Evolutionary conservation across 2,329 filamentous ascomycete genomes (phyloP).

Genomic region (Paraphaeosphaeria minitans): DNA sequence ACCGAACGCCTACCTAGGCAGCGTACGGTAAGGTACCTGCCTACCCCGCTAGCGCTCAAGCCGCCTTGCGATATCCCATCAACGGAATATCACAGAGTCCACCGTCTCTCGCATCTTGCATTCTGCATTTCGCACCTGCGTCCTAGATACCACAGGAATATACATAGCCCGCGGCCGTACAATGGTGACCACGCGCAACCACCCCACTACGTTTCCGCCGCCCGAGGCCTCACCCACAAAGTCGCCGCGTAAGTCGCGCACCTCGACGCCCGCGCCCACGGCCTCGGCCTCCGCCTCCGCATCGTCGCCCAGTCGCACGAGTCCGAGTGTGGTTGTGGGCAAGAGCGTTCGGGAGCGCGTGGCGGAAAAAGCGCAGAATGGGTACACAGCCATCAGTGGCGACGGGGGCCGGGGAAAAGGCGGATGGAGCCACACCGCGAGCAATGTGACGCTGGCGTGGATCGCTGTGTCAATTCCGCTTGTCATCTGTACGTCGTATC

Average conservation of each 20-base stretch:
- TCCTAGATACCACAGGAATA: neutral
- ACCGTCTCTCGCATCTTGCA: no score
- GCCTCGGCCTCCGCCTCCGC: conserved; percentile 21
- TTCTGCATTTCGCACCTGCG: neutral
- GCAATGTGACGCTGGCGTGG: conserved; percentile 69
- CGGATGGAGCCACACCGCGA: conserved; percentile 64
- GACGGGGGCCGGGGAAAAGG: neutral
- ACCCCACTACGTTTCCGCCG: conserved; percentile 44
- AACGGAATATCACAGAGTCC: no score
- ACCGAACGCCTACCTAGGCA: conserved; percentile 11
- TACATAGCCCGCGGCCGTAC: neutral
- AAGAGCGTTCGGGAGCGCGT: neutral
- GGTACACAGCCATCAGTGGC: neutral
- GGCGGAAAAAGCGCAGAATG: neutral
- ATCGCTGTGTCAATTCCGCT: conserved; percentile 75
- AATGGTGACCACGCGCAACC: conserved; percentile 50
- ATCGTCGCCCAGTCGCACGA: neutral
- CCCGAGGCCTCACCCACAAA: conserved; percentile 45
- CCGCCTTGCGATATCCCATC: neutral
- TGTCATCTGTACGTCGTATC: conserved; percentile 66
- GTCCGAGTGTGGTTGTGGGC: neutral
- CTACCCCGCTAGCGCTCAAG: neutral
- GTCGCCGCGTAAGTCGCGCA: conserved; percentile 35
- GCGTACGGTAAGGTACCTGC: no score
- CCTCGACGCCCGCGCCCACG: conserved; percentile 40